phyloP scores from a whole-genome alignment of 352 stramenopile species.

The Aphanomyces cochlioides region DNA sequence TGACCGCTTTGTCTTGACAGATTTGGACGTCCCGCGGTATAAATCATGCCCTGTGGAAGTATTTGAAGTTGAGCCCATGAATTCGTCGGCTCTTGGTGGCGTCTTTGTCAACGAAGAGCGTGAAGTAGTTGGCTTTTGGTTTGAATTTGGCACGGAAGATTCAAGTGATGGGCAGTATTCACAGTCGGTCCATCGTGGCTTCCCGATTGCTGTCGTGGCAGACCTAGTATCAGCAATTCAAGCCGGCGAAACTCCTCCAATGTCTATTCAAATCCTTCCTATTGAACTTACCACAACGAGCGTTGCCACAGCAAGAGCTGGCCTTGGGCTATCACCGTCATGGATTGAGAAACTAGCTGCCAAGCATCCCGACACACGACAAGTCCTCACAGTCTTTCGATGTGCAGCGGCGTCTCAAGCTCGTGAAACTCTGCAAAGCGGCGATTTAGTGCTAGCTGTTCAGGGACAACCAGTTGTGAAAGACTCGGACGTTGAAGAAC shows the following conservation, averaged over 20 bases:
- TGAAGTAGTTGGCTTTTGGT: slow-evolving; percentile 71
- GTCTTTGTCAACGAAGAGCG: slow-evolving; percentile 73
- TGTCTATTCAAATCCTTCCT: slow-evolving; percentile 57
- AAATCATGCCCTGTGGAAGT: slow-evolving; percentile 81
- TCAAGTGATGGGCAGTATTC: slow-evolving; percentile 40
- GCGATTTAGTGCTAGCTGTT: slow-evolving; percentile 83
- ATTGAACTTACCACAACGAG: slow-evolving; percentile 75
- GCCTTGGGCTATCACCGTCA: slow-evolving; percentile 72
- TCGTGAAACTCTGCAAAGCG: slow-evolving; percentile 59
- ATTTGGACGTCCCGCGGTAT: slow-evolving; percentile 78
- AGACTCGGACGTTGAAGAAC: slow-evolving; percentile 71
- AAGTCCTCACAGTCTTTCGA: slow-evolving; percentile 82
- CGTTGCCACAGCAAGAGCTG: slow-evolving; percentile 76
- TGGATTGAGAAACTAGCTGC: slow-evolving; percentile 81
- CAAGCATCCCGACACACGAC: slow-evolving; percentile 71
- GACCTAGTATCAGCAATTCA: slow-evolving; percentile 61
- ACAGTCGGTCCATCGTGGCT: slow-evolving; percentile 75
- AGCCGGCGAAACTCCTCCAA: slow-evolving; percentile 39
- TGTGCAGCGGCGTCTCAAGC: slow-evolving; percentile 64
- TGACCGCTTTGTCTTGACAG: slow-evolving; percentile 68
- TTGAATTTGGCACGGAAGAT: slow-evolving; percentile 85
- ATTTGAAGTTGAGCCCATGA: slow-evolving; percentile 84
- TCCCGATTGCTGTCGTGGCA: slow-evolving; percentile 59
- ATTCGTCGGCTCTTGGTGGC: slow-evolving; percentile 69
- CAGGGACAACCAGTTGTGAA: slow-evolving; percentile 67